phyloP scores from a whole-genome alignment of 169 alveolate genomes.

The Pseudocohnilembus persalinus region DNA sequence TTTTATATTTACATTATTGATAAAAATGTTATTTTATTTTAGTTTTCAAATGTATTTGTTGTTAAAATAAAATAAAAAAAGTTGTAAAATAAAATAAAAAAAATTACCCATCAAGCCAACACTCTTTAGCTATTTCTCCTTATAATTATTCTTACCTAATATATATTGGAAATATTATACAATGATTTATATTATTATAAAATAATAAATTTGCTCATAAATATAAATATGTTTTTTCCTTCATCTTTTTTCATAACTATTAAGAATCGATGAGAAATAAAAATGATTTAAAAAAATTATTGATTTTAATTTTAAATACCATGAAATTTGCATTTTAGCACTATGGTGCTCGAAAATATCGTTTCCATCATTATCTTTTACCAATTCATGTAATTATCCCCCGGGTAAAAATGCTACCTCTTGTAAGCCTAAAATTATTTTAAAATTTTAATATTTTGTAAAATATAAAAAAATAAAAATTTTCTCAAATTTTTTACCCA shows the following conservation, averaged over 20 bases:
- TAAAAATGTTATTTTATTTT: too few species aligned
- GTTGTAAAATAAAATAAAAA: too few species aligned
- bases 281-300: not conserved
- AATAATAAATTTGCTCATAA: not conserved
- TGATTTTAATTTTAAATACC: not conserved
- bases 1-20: too few species aligned
- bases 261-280: not conserved
- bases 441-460: not conserved
- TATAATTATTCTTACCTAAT: not conserved
- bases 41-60: too few species aligned
- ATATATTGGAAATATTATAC: too few species aligned
- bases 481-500: constrained; percentile 6
- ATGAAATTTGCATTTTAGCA: constrained; percentile 20
- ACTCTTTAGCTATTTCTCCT: not conserved
- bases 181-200: too few species aligned
- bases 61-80: not conserved
- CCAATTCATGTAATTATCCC: not conserved
- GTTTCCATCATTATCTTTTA: not conserved
- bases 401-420: constrained; percentile 3
- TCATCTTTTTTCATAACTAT: not conserved
- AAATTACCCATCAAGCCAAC: not conserved
- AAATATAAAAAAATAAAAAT: not conserved
- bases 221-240: not conserved
- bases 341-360: not conserved
- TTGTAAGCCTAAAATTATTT: not conserved